Evolutionary conservation across 306 rosid species (phyloP), one percentile per base, ranked within the genome.

Genomic region (Quercus dentata): DNA sequence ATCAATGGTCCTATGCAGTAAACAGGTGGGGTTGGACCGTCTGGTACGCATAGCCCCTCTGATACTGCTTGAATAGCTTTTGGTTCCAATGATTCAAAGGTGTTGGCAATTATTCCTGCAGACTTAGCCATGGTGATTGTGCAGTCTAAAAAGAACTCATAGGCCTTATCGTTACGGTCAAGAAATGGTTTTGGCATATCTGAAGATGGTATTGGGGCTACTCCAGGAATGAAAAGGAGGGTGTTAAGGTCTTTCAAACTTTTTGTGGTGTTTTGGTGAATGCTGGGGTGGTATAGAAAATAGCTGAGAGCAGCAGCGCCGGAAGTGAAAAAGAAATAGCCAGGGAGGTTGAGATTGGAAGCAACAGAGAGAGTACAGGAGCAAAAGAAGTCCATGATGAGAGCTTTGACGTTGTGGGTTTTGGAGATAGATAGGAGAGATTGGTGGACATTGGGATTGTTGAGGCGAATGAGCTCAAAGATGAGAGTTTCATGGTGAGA

Each of bases 371-470:
- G 51, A 2, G 73, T 54, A 3, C 25, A 21, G 33, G 23, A 63
- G 83, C 88, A 83, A 62, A 91, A 65, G 78, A 85, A 78, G 68
- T 89, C 89, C 64, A 88, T 21, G 56, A 89, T 30, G 33, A 89
- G 14, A 6, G 90, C 97, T 19, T 69, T 68, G 21, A 87, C 46
- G 54, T 59, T 6, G 63, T 63, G 51, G 68, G 23, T 56, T 31
- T 63, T 4, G 57, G 79, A 74, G 71, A 83, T 52, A 21, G 81
- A 71, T 10, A 59, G 3, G 4, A 83, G 76, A 9, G 82, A n/a
- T 28, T 77, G 51, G 57, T 25, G 79, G 63, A 81, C 20, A 49
- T 74, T 58, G 0, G 74, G 74, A 69, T 68, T 69, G 87, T 63
- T 77, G 70, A 68, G 73, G 57, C 62, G 85, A 61, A 80, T 33